Evolutionary conservation across 1,139 yeast genomes (phyloP), one percentile per base, ranked within the genome.

Genomic region (Komagataea norvegica): DNA sequence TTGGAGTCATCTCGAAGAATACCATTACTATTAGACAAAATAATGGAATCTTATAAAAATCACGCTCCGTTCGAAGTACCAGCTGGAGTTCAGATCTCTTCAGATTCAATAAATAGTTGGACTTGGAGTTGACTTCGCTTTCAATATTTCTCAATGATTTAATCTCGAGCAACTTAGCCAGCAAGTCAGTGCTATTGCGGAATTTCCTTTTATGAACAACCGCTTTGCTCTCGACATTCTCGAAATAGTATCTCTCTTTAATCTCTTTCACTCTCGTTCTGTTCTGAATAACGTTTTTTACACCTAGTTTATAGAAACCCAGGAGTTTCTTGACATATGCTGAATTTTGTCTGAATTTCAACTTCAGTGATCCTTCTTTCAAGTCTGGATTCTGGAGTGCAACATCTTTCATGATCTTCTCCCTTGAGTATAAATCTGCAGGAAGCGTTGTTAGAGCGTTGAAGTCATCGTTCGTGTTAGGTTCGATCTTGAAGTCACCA

Each of bases 1-100:
- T 31, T 0, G 91, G 84, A 1, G 89, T 79, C 35, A 64, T 51
- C 50, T 84, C 94, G 51, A 77, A 75, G 48, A 78, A 77, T 1
- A 81, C 52, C 16, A 74, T 55, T 42, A 79, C 71, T 0, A 82
- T 54, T 1, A 77, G 41, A 0, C 74, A 83, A 61, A 84, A 84
- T 11, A 69, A 19, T 3, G 93, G 93, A 16, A 84, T 61, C 53
- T 80, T 81, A 36, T 51, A 45, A 42, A 75, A 63, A 54, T 84
- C 89, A 1, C 55, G 55, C 8, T 68, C 70, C 0, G 87, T 77
- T 36, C 93, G 65, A n/a, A 71, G 56, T 24, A 81, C 56, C 6
- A 72, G 55, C 48, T 77, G 81, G 47, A 65, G 75, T 38, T 82
- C 74, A 2, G 61, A 51, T 41, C 93, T 64, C 0, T 74, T 56